phyloP scores from a whole-genome alignment of 2,329 filamentous ascomycete species.

The Neonectria faginata region DNA sequence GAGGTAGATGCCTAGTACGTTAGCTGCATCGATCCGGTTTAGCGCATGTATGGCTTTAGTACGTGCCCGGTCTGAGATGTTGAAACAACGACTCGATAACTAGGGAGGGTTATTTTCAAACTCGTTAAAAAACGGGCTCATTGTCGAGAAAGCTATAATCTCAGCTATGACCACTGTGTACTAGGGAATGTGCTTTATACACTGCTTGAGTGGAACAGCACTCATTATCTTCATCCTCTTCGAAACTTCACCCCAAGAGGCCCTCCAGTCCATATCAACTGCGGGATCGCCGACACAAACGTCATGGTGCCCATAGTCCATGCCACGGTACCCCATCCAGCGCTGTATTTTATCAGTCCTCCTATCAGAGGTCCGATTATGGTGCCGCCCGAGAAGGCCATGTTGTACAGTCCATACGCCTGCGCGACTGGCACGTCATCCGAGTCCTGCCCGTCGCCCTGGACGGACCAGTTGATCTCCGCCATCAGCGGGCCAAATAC shows the following conservation, averaged over 20 bases:
- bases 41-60: conserved; percentile 30
- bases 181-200: no score
- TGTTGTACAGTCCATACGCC: conserved; percentile 52
- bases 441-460: conserved; percentile 37
- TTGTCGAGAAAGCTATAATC: neutral
- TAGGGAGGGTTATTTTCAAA: neutral
- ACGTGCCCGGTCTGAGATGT: neutral
- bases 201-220: no score
- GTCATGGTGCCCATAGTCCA: conserved; percentile 48
- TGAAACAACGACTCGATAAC: neutral
- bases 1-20: conserved; percentile 22
- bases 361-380: conserved; percentile 51
- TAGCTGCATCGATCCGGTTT: conserved; percentile 33
- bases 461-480: conserved; percentile 51
- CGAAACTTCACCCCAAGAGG: conserved; percentile 35
- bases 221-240: conserved; percentile 40
- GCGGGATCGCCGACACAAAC: conserved; percentile 44
- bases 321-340: conserved; percentile 50
- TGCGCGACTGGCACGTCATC: conserved; percentile 48
- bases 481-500: conserved; percentile 52
- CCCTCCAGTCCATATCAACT: conserved; percentile 47
- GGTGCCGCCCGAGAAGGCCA: conserved; percentile 50
- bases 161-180: neutral
- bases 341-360: conserved; percentile 49
- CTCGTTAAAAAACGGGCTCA: neutral